A percentile compares a stretch with the other conserved stretches of the same genome.
phyloP scores from a whole-genome alignment of 176 grass and related monocot genomes.

The Olyra latifolia region DNA sequence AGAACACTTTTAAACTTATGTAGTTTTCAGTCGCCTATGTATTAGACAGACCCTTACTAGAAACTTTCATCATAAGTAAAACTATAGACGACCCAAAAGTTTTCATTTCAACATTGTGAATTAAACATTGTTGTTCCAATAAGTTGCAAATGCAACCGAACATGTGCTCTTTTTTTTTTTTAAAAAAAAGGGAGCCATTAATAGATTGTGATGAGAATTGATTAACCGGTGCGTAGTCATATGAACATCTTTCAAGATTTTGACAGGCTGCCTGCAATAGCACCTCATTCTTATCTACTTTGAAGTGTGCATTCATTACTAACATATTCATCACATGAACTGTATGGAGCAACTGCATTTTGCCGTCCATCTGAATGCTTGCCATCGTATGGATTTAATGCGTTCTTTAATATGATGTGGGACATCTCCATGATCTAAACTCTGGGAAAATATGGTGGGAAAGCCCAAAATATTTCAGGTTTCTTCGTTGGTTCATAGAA shows the following conservation, averaged over 20 bases:
- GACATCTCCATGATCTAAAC: neutral
- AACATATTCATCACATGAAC: slow-evolving; percentile 46
- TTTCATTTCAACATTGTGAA: neutral
- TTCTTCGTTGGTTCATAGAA: neutral
- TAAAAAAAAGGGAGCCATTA: neutral
- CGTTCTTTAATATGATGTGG: slow-evolving; percentile 17
- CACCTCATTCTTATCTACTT: slow-evolving; percentile 23
- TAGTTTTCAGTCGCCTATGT: too few relatives aligned
- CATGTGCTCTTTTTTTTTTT: neutral
- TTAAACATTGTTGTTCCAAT: neutral
- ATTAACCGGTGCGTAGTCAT: slow-evolving; percentile 8
- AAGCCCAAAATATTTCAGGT: neutral
- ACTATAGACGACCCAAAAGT: neutral
- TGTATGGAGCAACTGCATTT: slow-evolving; percentile 19
- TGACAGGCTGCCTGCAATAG: slow-evolving; percentile 3
- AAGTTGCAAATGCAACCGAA: neutral
- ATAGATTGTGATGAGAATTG: neutral
- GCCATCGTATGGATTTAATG: slow-evolving; percentile 17
- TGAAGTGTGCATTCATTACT: slow-evolving; percentile 39
- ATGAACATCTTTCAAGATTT: slow-evolving; percentile 4
- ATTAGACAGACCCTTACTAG: too few relatives aligned
- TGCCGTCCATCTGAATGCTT: slow-evolving; percentile 17
- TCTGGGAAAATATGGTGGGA: neutral
- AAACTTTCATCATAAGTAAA: neutral
- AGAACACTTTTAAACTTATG: too few relatives aligned